These are phyloP conservation scores for Ambrosia trifida DNA, from an alignment of 129 eudicot genomes.

Conservation along the genomic window DNA sequence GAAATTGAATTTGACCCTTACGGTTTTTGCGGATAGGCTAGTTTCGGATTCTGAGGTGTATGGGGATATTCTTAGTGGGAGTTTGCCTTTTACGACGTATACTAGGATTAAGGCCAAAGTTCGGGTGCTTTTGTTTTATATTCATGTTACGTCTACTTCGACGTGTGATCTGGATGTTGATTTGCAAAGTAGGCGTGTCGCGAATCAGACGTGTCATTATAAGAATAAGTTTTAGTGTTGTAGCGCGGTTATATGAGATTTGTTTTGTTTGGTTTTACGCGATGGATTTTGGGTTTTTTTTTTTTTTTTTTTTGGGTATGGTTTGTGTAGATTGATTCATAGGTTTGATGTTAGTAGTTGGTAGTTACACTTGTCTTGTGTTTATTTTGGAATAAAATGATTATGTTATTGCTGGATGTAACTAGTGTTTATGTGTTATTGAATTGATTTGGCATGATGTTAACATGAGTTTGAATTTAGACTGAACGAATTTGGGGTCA, in stretches of 20 bases:
- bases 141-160: slow-evolving; percentile 64
- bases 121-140: slow-evolving; percentile 43
- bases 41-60: slow-evolving; percentile 44
- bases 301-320: not conserved
- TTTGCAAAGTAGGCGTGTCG: slow-evolving; percentile 23
- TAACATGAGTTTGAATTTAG: not conserved
- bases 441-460: too few relatives aligned
- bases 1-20: slow-evolving; percentile 57
- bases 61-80: slow-evolving; percentile 50
- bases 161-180: slow-evolving; percentile 57
- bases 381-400: slow-evolving; percentile 4
- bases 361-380: not conserved
- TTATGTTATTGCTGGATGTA: not conserved
- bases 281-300: not conserved
- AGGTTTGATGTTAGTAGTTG: not conserved
- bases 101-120: slow-evolving; percentile 58
- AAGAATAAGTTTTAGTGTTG: slow-evolving; percentile 41
- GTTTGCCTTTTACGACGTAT: slow-evolving; percentile 48
- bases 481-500: not conserved
- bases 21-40: slow-evolving; percentile 73
- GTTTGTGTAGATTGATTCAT: slow-evolving; percentile 1
- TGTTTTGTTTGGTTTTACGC: not conserved
- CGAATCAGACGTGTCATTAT: slow-evolving; percentile 55
- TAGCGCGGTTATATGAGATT: not conserved
- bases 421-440: too few relatives aligned